Base-by-base conservation (phyloP, 176 grass and related monocot species). In the Aegilops bicornis region DNA sequence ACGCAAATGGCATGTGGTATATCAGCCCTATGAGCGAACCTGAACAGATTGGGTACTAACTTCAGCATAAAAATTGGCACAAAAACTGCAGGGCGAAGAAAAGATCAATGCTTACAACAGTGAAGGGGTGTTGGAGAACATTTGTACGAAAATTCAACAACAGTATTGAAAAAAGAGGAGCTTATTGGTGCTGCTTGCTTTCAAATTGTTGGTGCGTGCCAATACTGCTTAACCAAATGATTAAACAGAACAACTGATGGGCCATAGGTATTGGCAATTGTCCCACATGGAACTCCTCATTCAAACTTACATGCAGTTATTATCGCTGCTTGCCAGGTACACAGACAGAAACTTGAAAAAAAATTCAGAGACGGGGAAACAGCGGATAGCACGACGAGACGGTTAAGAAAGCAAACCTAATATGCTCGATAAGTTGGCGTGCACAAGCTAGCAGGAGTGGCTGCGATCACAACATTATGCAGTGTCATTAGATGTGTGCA, bases 351-450 rank as follows among this genome's bases (percentile, higher is more conserved):
- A 37, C 40, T 64, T 37, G 37, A 58, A 81, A 31, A 6, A 47
- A 17, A 6, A 73, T 32, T 66, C 10, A 48, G 22, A 75, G 13
- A 73, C 12, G 6, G 42, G 59, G n/a, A 42, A 20, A 29, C 6
- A 80, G 33, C 79, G 74, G 48, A 85, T 78, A 56, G 8, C 66
- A 70, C 5, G 62, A 31, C 3, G 35, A 63, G 13, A 79, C 27
- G 7, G 19, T 56, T 25, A 83, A 86, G 69, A 60, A 77, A 82
- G 37, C 42, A 77, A 81, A 98, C 96, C 96, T 98, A 71, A 96
- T 98, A 69, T 98, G 90, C 75, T 98, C 93, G 17, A 98, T 96
- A 79, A 98, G 75, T 88, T 92, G 93, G 31, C 96, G 91, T 61
- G 86, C 96, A 85, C 92, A 96, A 84, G 93, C 90, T 58, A 86